Evolutionary conservation across 176 grass and related monocot genomes (phyloP).

Genomic region (Puya raimondii): DNA sequence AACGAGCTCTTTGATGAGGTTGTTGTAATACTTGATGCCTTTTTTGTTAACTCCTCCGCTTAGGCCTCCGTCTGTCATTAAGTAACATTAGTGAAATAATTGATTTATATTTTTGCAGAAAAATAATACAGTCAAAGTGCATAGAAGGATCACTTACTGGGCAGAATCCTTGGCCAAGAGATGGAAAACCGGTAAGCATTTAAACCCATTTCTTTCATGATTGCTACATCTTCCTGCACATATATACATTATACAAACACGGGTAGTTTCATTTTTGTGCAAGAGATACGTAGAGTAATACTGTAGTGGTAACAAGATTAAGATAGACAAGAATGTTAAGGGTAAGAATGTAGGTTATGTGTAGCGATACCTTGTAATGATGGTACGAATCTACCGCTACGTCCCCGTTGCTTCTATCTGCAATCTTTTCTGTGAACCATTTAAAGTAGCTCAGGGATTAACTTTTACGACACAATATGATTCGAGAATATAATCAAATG

Average conservation of each 20-base stretch:
- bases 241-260: neutral
- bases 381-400: slow-evolving; percentile 70
- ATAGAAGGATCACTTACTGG: slow-evolving; percentile 43
- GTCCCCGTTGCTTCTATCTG: slow-evolving; percentile 62
- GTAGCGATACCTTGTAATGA: slow-evolving; percentile 44
- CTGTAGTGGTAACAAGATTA: neutral
- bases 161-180: slow-evolving; percentile 78
- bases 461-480: too few species aligned
- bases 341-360: neutral
- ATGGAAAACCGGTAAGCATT: slow-evolving; percentile 79
- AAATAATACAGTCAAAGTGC: neutral
- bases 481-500: neutral
- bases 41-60: slow-evolving; percentile 58
- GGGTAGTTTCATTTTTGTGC: neutral
- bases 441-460: neutral
- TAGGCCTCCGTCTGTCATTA: slow-evolving; percentile 48
- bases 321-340: neutral
- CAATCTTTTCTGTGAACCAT: slow-evolving; percentile 51
- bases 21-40: slow-evolving; percentile 82
- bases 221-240: slow-evolving; percentile 61
- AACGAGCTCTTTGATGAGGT: slow-evolving; percentile 68
- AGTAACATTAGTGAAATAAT: neutral
- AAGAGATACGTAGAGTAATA: neutral
- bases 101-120: neutral
- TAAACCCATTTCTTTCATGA: slow-evolving; percentile 70